These are phyloP conservation scores for Tolypocladium tundrense DNA, from an alignment of 2,329 filamentous ascomycete species.

Conservation along the genomic window DNA sequence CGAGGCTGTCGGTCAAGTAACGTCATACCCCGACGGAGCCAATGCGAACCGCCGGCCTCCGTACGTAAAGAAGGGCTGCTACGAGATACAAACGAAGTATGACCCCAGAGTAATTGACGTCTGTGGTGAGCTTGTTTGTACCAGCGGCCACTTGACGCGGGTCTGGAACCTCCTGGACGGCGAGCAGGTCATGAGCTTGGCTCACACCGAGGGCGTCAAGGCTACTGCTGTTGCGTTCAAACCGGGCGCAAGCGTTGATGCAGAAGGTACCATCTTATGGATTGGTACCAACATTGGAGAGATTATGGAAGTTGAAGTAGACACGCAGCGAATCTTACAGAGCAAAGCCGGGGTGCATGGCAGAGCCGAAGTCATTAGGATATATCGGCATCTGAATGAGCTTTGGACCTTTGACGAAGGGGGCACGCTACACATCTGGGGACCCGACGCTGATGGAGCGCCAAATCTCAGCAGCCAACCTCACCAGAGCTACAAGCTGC, in stretches of 20 bases:
- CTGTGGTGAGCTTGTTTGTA: conserved; percentile 79
- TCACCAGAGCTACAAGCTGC: conserved; percentile 62
- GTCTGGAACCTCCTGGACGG: conserved; percentile 82
- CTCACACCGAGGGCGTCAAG: conserved; percentile 77
- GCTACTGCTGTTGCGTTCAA: conserved; percentile 79
- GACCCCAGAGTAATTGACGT: conserved; percentile 81
- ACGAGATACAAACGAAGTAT: conserved; percentile 73
- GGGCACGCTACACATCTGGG: conserved; percentile 81
- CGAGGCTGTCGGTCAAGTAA: conserved; percentile 39
- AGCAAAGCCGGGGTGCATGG: conserved; percentile 65
- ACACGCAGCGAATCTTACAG: conserved; percentile 57
- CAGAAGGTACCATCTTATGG: conserved; percentile 79
- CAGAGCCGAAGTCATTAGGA: conserved; percentile 69
- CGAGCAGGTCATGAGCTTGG: conserved; percentile 68
- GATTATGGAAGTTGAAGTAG: conserved; percentile 78
- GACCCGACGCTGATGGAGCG: conserved; percentile 57
- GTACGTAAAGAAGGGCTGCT: conserved; percentile 57
- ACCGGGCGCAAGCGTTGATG: conserved; percentile 62
- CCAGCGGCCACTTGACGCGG: conserved; percentile 74
- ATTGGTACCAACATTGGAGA: conserved; percentile 84
- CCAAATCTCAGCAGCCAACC: conserved; percentile 68
- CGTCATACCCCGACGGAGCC: conserved; percentile 74
- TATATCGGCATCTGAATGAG: conserved; percentile 77
- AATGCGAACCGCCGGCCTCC: conserved; percentile 79
- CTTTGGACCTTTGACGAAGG: conserved; percentile 92